Percentiles rank a stretch among this genome's conserved stretches.
Evolutionary conservation across 768 basidiomycete genomes (phyloP).

Genomic region (Phanerochaete sordida): DNA sequence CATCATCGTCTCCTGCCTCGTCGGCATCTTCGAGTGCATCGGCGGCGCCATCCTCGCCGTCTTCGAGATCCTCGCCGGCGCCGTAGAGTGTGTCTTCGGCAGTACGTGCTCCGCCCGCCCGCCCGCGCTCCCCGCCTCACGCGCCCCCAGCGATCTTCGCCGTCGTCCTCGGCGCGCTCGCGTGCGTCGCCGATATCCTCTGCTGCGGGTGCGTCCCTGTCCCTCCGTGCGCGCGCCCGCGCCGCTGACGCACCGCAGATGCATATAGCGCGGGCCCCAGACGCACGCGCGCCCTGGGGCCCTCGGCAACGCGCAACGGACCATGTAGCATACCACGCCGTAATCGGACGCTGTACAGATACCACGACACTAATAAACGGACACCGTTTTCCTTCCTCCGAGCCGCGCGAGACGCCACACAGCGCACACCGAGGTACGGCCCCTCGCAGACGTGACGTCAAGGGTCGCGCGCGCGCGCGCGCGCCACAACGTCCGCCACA

Average conservation of each 20-base stretch:
- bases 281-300: too few relatives aligned
- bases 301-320: too few relatives aligned
- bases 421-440: too few relatives aligned
- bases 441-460: too few relatives aligned
- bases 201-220: not conserved
- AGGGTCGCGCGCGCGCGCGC: too few relatives aligned
- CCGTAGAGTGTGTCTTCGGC: slow-evolving; percentile 6
- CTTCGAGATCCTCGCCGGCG: not conserved
- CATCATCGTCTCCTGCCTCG: not conserved
- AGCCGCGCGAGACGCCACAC: too few relatives aligned
- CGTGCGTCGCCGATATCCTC: not conserved
- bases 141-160: not conserved
- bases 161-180: not conserved
- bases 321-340: too few relatives aligned
- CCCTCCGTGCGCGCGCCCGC: not conserved
- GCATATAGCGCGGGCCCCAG: not conserved
- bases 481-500: too few relatives aligned
- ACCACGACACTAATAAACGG: too few relatives aligned
- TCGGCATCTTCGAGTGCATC: slow-evolving; percentile 4
- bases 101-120: not conserved
- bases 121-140: not conserved
- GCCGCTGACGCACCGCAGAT: not conserved
- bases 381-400: too few relatives aligned
- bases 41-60: not conserved
- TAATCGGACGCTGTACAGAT: too few relatives aligned